Base-by-base conservation (phyloP, 2,329 filamentous ascomycete species). In the Aspergillus quadrilineatus region DNA sequence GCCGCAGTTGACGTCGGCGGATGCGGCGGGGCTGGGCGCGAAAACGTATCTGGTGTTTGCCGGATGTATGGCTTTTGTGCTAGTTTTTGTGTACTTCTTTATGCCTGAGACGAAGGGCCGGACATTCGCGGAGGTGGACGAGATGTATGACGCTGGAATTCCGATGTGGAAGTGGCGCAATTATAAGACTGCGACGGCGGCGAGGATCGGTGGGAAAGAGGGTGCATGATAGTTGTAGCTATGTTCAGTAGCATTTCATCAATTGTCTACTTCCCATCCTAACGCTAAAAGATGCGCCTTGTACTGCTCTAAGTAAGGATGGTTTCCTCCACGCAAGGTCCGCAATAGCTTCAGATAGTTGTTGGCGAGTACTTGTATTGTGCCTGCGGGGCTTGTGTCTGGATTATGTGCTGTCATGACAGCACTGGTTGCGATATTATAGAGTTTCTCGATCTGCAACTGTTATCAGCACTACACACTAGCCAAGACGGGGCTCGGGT, bases 381-480 rank as follows among this genome's bases (percentile, higher is more conserved):
- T 37, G 34, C 14, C 34, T 14, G 7, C 34, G 34, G 34, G 34
- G 12, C 34, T 8, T 34, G 30, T 34, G 30, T 2, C 34, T 37
- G 34, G 34, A n/a, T 14, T 70, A 49, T 64, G 69, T 26, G 65
- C 62, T 6, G 67, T 66, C 39, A 67, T 60, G n/a, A 69, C 65
- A 22, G 71, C 71, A 37, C 69, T 65, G 9, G 65, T 59, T 17
- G 69, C 69, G 36, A 76, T 75, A 53, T 77, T 73, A 42, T 69
- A 76, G 22, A 76, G 57, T 58, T 76, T 76, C 56, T 76, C 73
- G 12, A 73, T 69, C 66, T 74, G 44, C 4, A 32, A 17, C 15
- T 7, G 36, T 60, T 4, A 55, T 52, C 9, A 14, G 2, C 30
- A 1, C 8, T 36, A 28, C 37, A 66, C 68, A 37, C 1, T 5